phyloP scores from a whole-genome alignment of 2,329 filamentous ascomycete genomes.

The Ceratocystis huliohia region DNA sequence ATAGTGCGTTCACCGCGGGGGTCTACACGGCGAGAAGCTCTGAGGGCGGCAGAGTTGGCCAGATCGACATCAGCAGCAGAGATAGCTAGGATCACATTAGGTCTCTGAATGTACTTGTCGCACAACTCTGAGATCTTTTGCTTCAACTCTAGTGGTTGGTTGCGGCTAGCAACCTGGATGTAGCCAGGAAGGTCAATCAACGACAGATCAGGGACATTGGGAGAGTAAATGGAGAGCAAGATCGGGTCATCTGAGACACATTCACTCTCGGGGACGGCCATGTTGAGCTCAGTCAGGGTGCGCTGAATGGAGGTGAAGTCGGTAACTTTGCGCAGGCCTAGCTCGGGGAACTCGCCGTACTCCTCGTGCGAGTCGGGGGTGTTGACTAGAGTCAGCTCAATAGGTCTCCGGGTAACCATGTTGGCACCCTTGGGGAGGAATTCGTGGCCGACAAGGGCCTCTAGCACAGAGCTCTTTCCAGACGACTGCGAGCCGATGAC shows the following conservation, averaged over 20 bases:
- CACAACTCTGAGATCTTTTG: slow-evolving; percentile 92
- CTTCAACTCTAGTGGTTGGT: slow-evolving; percentile 83
- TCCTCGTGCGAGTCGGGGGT: slow-evolving; percentile 76
- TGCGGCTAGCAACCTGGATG: slow-evolving; percentile 85
- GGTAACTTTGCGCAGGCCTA: slow-evolving; percentile 77
- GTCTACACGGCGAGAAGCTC: slow-evolving; percentile 82
- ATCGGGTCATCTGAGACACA: slow-evolving; percentile 97
- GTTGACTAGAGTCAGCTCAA: slow-evolving; percentile 91
- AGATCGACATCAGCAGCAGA: slow-evolving; percentile 95
- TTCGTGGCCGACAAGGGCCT: slow-evolving; percentile 94
- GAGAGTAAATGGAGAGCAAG: slow-evolving; percentile 87
- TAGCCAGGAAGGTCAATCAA: slow-evolving; percentile 94
- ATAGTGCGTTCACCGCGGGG: slow-evolving; percentile 92
- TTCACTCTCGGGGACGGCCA: slow-evolving; percentile 78
- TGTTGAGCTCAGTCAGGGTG: slow-evolving; percentile 85
- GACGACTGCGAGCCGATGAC: slow-evolving; percentile 98
- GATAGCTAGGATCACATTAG: slow-evolving; percentile 93
- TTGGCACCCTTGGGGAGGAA: slow-evolving; percentile 97
- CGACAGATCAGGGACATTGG: slow-evolving; percentile 86
- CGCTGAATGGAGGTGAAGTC: slow-evolving; percentile 88
- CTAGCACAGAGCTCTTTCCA: slow-evolving; percentile 91
- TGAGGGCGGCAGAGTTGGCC: slow-evolving; percentile 84
- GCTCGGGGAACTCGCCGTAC: slow-evolving; percentile 90
- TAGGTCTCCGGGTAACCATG: slow-evolving; percentile 93
- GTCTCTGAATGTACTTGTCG: slow-evolving; percentile 93